Percentiles rank a stretch among this genome's conserved stretches.
These are phyloP conservation scores for Fusarium bulbicola DNA, from an alignment of 2,329 filamentous ascomycete genomes.

Conservation along the genomic window DNA sequence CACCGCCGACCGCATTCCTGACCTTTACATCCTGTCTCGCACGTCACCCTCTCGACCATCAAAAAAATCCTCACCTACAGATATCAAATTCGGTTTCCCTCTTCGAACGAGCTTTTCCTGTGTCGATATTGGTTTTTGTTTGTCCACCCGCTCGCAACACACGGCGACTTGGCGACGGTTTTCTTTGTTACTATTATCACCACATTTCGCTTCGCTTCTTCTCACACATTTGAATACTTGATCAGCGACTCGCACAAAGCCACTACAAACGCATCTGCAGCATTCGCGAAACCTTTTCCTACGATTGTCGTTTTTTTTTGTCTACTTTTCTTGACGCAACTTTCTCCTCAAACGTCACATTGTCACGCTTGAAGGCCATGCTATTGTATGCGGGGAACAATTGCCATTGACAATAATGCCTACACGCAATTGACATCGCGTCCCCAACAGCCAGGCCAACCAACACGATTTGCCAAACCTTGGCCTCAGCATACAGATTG, in stretches of 20 bases:
- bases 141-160: conserved; percentile 5
- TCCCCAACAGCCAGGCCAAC: conserved; percentile 29
- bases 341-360: not conserved
- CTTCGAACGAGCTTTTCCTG: conserved; percentile 5
- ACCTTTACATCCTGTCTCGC: conserved; percentile 41
- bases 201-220: conserved; percentile 27
- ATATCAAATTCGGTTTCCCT: conserved; percentile 23
- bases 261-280: conserved; percentile 11
- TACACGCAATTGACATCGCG: conserved; percentile 42
- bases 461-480: conserved; percentile 17
- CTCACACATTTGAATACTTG: conserved; percentile 21
- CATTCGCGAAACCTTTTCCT: conserved; percentile 12
- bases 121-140: conserved; percentile 20
- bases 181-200: conserved; percentile 24
- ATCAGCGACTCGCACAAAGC: conserved; percentile 14
- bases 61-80: conserved; percentile 19
- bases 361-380: conserved; percentile 35
- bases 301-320: conserved; percentile 21
- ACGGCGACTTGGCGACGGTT: conserved; percentile 18
- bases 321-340: not conserved
- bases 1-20: conserved; percentile 41
- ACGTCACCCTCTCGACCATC: conserved; percentile 39
- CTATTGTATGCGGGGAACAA: conserved; percentile 37
- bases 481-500: conserved; percentile 19
- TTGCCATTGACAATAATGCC: conserved; percentile 43